Evolutionary conservation across 164 flowering plant species (phyloP), one percentile per base, ranked within the genome.

Genomic region (Umbilicus rupestris): DNA sequence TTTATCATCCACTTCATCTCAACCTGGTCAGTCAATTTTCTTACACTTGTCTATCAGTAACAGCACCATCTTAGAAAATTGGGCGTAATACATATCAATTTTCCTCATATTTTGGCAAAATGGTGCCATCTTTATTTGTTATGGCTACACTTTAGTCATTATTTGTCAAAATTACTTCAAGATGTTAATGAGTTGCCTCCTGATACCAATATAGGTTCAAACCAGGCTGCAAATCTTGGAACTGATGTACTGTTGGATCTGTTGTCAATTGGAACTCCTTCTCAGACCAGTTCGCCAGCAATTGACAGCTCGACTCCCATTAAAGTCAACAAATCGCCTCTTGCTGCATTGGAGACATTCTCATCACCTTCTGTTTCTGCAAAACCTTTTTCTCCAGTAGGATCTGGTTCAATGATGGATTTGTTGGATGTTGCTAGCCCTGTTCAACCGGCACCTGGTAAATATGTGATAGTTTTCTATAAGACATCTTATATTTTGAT

Each of bases 231-330:
- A 68, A 79, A 82, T 76, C 77, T 77, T 73, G 89, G 93, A 31
- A 81, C 91, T n/a, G 96, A 90, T 82, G 83, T 74, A 74, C 82
- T 93, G 7, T 72, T 93, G 71, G 96, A 90, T 79, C 87, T 93
- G 45, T 77, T 93, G 74, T 90, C 96, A 62, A 84, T 89, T 67
- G 98, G 95, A 73, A 73, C 82, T 69, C 83, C 88, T 72, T 75
- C 70, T 28, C 83, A 81, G 60, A 83, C 73, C 72, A 72, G 72
- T 68, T 66, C 77, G 60, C 76, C 91, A 62, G 55, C 77, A 60
- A 44, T 74, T 49, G 85, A 85, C 72, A 73, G 78, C 35, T 64
- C 82, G 60, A 81, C 89, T 6, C 39, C 85, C 33, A 71, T 60
- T 64, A 79, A 75, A 66, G 79, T 76, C 64, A 83, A 70, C 69